Evolutionary conservation across 2,329 filamentous ascomycete genomes (phyloP).

Genomic region (Aschersonia sp.): DNA sequence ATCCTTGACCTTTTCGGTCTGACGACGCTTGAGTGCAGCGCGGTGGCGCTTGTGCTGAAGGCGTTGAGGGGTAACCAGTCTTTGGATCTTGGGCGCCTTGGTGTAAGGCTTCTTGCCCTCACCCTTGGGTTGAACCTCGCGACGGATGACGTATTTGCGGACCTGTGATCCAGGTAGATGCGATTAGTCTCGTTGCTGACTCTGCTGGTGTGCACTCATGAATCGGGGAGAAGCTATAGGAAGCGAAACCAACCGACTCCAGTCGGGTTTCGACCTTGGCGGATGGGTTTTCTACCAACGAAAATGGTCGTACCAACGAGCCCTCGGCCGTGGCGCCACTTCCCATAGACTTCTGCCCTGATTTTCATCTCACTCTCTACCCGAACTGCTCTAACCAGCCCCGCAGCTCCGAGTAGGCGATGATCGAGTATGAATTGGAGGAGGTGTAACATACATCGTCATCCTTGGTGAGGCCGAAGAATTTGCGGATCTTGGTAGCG

Average conservation of each 20-base stretch:
- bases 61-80: conserved; percentile 97
- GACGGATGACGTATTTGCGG: conserved; percentile 99
- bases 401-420: conserved; percentile 52
- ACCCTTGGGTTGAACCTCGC: conserved; percentile 91
- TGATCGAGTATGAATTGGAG: conserved; percentile 42
- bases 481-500: conserved; percentile 98
- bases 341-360: background rate
- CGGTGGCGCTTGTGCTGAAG: conserved; percentile 99
- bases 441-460: conserved; percentile 82
- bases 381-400: conserved; percentile 27
- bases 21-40: conserved; percentile 94
- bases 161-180: conserved; percentile 41
- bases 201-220: conserved; percentile 6
- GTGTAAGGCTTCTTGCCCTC: conserved; percentile 98
- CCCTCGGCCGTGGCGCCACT: background rate
- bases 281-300: no score
- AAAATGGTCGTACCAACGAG: no score
- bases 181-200: conserved; percentile 21
- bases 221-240: background rate
- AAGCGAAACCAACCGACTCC: background rate
- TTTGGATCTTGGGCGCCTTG: conserved; percentile 99
- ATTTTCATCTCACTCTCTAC: conserved; percentile 44
- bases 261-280: no score
- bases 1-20: conserved; percentile 94
- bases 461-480: conserved; percentile 99